phyloP scores from a whole-genome alignment of 768 basidiomycete genomes.

The Mycena filopes region DNA sequence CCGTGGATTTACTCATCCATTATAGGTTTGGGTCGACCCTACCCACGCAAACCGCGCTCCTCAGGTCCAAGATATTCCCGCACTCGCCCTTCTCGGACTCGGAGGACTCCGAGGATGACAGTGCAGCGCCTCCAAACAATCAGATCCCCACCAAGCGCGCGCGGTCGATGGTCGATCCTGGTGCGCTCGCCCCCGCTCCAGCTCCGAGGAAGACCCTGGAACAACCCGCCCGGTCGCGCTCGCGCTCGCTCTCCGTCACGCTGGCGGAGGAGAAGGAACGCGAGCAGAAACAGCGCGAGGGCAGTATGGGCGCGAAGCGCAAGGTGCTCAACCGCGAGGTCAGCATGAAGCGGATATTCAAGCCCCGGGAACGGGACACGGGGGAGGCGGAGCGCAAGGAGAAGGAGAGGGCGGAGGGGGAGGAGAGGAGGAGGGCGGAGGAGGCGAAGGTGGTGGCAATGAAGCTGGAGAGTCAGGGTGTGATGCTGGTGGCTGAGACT shows the following conservation, averaged over 20 bases:
- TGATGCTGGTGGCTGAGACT: constrained; percentile 65
- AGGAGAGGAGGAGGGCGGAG: constrained; percentile 34
- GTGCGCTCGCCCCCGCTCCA: constrained; percentile 18
- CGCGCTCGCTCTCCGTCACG: constrained; percentile 75
- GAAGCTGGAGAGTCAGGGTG: constrained; percentile 40
- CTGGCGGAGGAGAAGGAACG: constrained; percentile 63
- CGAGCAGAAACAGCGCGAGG: constrained; percentile 48
- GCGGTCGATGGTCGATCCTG: constrained; percentile 19
- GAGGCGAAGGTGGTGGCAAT: constrained; percentile 40
- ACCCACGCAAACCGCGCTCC: constrained; percentile 64
- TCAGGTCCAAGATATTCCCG: constrained; percentile 76
- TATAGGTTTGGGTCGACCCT: constrained; percentile 68
- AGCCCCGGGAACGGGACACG: constrained; percentile 48
- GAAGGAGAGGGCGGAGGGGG: constrained; percentile 28
- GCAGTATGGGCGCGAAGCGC: constrained; percentile 54
- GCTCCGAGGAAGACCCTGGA: constrained; percentile 21
- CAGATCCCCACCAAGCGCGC: constrained; percentile 25
- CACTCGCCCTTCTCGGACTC: constrained; percentile 67
- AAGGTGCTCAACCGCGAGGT: constrained; percentile 74
- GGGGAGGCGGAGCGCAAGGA: constrained; percentile 34
- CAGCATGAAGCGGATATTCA: constrained; percentile 82
- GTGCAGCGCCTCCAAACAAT: constrained; percentile 4
- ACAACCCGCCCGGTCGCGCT: constrained; percentile 53
- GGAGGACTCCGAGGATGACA: constrained; percentile 39
- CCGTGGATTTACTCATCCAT: neutral